These are phyloP conservation scores for Zymoseptoria crescenta DNA, from an alignment of 2,329 filamentous ascomycete genomes.

Conservation along the genomic window DNA sequence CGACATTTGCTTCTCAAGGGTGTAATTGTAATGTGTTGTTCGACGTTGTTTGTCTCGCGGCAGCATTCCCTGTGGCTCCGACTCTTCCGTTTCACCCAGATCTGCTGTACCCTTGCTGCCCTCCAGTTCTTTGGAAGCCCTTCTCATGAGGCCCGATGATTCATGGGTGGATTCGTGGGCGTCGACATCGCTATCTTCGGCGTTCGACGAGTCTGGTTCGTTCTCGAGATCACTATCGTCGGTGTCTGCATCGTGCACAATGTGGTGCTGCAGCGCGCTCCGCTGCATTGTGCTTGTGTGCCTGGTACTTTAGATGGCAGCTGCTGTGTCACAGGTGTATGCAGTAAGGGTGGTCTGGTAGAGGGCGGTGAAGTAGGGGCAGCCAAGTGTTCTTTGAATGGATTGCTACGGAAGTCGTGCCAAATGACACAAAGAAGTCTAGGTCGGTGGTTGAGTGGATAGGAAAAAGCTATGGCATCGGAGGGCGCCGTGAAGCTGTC, in stretches of 20 bases:
- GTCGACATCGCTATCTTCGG: constrained; percentile 13
- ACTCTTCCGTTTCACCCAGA: constrained; percentile 14
- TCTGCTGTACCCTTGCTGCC: constrained; percentile 10
- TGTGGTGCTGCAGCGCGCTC: constrained; percentile 22
- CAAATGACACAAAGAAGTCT: not conserved
- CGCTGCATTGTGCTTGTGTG: constrained; percentile 22
- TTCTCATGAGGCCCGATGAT: constrained; percentile 17
- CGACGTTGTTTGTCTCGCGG: constrained; percentile 50
- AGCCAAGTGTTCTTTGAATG: not conserved
- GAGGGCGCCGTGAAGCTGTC: not conserved
- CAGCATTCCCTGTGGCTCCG: constrained; percentile 31
- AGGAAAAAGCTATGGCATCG: not conserved
- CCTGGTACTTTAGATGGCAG: not conserved
- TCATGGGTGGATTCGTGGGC: constrained; percentile 17
- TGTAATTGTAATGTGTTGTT: constrained; percentile 88
- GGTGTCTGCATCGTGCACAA: constrained; percentile 16
- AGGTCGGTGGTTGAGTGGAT: not conserved
- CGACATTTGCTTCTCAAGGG: constrained; percentile 88
- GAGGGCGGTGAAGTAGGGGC: not conserved
- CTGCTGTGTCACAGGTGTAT: not conserved
- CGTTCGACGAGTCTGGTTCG: constrained; percentile 15
- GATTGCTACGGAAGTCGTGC: not conserved
- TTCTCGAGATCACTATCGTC: constrained; percentile 22
- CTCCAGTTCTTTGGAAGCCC: constrained; percentile 21
- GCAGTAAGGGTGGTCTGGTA: not conserved